Conservation (phyloP, 352 stramenopile genomes). For the Globisporangium barbulae region DNA sequence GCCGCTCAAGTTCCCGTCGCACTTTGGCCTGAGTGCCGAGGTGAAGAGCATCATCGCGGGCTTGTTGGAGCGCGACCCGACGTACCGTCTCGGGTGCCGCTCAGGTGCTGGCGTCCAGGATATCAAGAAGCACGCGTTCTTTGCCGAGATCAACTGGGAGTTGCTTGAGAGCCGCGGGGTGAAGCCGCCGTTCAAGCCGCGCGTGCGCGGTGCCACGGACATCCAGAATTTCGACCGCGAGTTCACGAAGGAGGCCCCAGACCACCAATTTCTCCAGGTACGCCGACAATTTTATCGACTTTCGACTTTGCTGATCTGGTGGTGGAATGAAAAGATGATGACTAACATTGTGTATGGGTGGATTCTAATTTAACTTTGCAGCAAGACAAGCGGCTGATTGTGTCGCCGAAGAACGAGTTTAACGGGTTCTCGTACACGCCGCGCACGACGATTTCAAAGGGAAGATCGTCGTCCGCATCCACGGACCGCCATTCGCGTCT, state of each 20-base stretch:
- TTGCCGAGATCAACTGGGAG: conserved; percentile 74
- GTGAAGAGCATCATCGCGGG: conserved; percentile 81
- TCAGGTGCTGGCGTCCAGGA: conserved; percentile 60
- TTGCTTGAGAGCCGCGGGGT: conserved; percentile 62
- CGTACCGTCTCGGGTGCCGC: conserved; percentile 70
- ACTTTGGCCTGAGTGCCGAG: conserved; percentile 70
- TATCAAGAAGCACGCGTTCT: conserved; percentile 83
- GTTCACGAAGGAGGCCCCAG: conserved; percentile 82
- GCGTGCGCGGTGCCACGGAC: conserved; percentile 71
- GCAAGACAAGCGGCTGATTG: conserved; percentile 66
- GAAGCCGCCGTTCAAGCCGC: conserved; percentile 86
- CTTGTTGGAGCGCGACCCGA: conserved; percentile 67
- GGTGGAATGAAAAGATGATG: background rate
- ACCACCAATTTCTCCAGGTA: conserved; percentile 67
- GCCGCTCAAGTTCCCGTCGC: conserved; percentile 81
- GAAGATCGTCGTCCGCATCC: conserved; percentile 22
- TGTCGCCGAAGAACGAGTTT: conserved; percentile 86
- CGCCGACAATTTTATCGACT: conserved; percentile 3
- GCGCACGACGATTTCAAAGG: conserved; percentile 20
- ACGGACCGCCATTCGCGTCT: conserved; percentile 21
- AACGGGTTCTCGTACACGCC: conserved; percentile 81
- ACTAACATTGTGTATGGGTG: conserved; percentile 3
- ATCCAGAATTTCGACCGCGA: conserved; percentile 90
- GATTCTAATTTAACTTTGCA: conserved; percentile 21
- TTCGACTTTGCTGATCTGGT: conserved; percentile 4